phyloP scores from a whole-genome alignment of 139 green algal genomes.

The Tetradesmus obliquus region DNA sequence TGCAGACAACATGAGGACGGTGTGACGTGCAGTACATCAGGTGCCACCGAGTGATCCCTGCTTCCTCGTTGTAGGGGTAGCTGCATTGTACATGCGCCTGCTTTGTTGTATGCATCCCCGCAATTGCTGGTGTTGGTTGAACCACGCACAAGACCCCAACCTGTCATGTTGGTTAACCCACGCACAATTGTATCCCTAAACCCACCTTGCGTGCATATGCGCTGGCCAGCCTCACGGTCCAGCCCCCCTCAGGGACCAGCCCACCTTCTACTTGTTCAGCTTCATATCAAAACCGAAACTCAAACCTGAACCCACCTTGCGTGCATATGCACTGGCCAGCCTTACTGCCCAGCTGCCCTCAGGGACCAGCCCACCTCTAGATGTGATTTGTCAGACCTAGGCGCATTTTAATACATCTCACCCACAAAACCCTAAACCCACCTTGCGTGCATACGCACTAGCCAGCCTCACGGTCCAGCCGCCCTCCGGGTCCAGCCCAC shows the following conservation, averaged over 20 bases:
- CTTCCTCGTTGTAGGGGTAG: too few relatives aligned
- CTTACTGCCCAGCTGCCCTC: background rate
- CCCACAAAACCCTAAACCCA: background rate
- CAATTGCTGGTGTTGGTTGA: too few relatives aligned
- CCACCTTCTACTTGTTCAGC: background rate
- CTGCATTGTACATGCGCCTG: too few relatives aligned
- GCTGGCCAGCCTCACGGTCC: background rate
- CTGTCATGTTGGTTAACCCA: too few relatives aligned
- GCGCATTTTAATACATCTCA: background rate
- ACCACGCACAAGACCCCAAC: too few relatives aligned
- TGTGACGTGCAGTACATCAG: background rate
- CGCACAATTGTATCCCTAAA: background rate
- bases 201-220: background rate
- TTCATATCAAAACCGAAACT: background rate
- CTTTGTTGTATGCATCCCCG: too few relatives aligned
- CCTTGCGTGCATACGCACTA: background rate
- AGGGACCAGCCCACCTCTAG: background rate
- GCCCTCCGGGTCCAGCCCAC: background rate
- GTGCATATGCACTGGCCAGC: background rate
- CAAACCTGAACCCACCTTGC: background rate
- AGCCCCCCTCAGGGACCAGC: background rate
- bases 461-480: conserved; percentile 9
- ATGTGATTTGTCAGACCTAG: background rate
- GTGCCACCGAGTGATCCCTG: background rate
- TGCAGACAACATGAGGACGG: background rate